These are phyloP conservation scores for Paecilomyces dactylethromorphus DNA, from an alignment of 2,329 filamentous ascomycete species.

Conservation along the genomic window DNA sequence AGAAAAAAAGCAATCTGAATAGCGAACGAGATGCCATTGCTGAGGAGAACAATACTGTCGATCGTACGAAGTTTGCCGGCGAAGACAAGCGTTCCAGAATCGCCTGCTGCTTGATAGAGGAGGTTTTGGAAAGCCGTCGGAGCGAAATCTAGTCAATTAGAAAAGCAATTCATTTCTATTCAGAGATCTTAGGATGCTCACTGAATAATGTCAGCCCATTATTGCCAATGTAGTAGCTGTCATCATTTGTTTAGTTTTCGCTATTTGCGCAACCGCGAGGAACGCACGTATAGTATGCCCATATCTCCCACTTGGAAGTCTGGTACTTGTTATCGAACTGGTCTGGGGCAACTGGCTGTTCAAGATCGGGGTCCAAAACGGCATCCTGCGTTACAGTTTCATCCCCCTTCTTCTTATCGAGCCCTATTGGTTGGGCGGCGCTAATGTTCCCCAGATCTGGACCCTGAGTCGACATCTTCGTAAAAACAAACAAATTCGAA, in stretches of 20 bases:
- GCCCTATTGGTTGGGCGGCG: neutral
- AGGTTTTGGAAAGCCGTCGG: constrained; percentile 61
- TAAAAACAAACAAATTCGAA: neutral
- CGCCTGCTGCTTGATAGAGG: constrained; percentile 53
- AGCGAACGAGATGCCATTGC: constrained; percentile 63
- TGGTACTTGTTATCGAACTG: constrained; percentile 49
- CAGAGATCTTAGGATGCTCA: constrained; percentile 9
- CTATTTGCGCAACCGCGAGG: constrained; percentile 1
- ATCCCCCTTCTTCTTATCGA: neutral
- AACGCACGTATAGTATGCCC: constrained; percentile 48
- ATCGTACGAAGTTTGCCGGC: constrained; percentile 53
- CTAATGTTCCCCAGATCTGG: neutral
- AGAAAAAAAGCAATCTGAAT: constrained; percentile 53
- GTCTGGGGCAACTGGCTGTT: constrained; percentile 45
- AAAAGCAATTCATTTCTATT: constrained; percentile 3
- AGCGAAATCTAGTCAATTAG: constrained; percentile 43
- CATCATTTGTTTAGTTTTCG: constrained; percentile 14
- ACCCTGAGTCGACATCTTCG: neutral
- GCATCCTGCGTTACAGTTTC: neutral
- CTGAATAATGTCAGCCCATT: constrained; percentile 58
- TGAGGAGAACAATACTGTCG: constrained; percentile 59
- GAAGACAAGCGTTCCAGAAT: constrained; percentile 48
- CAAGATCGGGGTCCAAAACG: constrained; percentile 6
- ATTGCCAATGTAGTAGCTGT: constrained; percentile 58
- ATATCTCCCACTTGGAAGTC: constrained; percentile 50